Evolutionary conservation across 2,329 filamentous ascomycete genomes (phyloP), one percentile per base, ranked within the genome.

Genomic region (Graphilbum ipis-grandicollis): DNA sequence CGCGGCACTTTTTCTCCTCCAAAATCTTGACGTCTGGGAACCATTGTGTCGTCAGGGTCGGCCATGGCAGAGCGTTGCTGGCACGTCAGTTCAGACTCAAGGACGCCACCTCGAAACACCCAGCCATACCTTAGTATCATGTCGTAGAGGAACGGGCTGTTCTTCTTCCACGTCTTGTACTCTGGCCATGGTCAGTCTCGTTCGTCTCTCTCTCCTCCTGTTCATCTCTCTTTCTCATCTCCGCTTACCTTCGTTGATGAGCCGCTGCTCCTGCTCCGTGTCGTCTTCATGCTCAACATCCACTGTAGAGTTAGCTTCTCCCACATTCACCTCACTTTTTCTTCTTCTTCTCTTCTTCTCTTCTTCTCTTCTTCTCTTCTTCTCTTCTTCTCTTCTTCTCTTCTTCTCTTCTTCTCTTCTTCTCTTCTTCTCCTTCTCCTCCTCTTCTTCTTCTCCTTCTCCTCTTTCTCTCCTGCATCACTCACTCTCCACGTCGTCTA

Each of bases 111-210:
- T n/a, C n/a, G n/a, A n/a, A n/a, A n/a, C n/a, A n/a, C n/a, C n/a
- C n/a, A n/a, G n/a, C n/a, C n/a, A n/a, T n/a, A 76, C 75, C 76
- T 86, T 44, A 96, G 68, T 46, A 98, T 90, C 75, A 94, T 83
- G 56, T 98, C 90, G 57, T 98, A 98, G 49, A 98, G 79, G 53
- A 96, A 96, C 4, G 90, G 86, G 46, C 82, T 84, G 60, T 98
- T 98, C 67, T 98, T 98, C 69, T 98, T 98, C 90, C 90, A 98
- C 46, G 88, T 94, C 58, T 98, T 98, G 71, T 98, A 98, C 57
- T 98, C 90, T 85, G 25, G 5, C 8, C 5, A 5, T 18, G 29
- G 12, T 39, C 23, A 39, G 37, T 33, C 7, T 18, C n/a, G 13
- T 31, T n/a, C 26, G 15, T 19, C 21, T 26, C 10, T 17, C 2